Evolutionary conservation across 129 eudicot genomes (phyloP).

Genomic region (Chrysanthemum makinoi): DNA sequence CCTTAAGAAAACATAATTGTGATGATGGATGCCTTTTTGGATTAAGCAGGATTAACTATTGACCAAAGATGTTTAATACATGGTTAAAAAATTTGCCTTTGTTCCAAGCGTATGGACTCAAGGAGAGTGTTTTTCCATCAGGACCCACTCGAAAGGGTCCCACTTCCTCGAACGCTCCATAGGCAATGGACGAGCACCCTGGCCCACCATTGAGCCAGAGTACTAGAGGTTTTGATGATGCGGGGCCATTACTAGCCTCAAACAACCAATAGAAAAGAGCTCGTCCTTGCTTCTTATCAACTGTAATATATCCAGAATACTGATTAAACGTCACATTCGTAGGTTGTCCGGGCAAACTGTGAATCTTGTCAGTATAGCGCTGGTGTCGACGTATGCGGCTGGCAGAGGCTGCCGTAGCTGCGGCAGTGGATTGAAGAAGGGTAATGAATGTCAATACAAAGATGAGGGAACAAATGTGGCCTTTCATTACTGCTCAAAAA

Average conservation of each 20-base stretch:
- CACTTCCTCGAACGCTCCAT: constrained; percentile 68
- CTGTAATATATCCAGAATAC: constrained; percentile 61
- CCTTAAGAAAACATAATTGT: too few relatives aligned
- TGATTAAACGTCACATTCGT: constrained; percentile 46
- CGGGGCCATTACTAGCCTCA: constrained; percentile 39
- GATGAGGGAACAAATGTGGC: constrained; percentile 23
- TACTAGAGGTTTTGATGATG: constrained; percentile 53
- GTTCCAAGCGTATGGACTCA: constrained; percentile 67
- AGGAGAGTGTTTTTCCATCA: constrained; percentile 53
- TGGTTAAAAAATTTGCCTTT: constrained; percentile 41
- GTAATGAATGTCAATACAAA: constrained; percentile 27
- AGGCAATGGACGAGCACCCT: constrained; percentile 65
- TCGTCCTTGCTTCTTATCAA: constrained; percentile 48
- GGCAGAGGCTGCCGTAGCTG: constrained; percentile 23
- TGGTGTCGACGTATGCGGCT: constrained; percentile 32
- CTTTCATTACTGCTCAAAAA: constrained; percentile 38
- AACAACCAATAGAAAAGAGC: constrained; percentile 66
- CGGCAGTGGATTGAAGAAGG: constrained; percentile 31
- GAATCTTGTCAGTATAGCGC: constrained; percentile 47
- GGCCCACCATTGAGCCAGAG: constrained; percentile 87
- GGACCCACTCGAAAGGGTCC: constrained; percentile 65
- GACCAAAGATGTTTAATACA: background rate
- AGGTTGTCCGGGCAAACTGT: constrained; percentile 60
- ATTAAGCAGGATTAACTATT: background rate
- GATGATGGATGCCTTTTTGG: background rate